phyloP scores from a whole-genome alignment of 768 basidiomycete species.

The Lactarius tabidus region DNA sequence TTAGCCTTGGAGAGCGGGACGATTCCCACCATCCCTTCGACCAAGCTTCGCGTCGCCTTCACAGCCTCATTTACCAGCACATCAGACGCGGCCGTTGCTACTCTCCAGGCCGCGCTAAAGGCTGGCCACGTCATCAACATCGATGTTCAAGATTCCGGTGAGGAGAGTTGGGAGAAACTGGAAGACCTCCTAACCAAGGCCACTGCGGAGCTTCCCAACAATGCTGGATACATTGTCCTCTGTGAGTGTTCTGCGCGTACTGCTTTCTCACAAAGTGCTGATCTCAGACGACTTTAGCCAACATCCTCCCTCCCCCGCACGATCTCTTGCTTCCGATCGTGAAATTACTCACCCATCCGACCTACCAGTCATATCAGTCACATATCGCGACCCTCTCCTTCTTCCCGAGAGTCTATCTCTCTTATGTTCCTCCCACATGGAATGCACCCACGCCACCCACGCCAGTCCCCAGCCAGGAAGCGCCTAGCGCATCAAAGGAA shows the following conservation, averaged over 20 bases:
- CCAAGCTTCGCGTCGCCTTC: conserved; percentile 46
- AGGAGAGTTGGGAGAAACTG: conserved; percentile 57
- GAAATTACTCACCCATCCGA: conserved; percentile 73
- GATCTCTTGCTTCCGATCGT: conserved; percentile 68
- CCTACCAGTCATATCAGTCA: conserved; percentile 67
- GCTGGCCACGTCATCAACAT: conserved; percentile 65
- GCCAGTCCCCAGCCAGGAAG: conserved; percentile 38
- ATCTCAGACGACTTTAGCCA: conserved; percentile 47
- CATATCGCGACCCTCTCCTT: conserved; percentile 71
- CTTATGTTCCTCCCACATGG: conserved; percentile 77
- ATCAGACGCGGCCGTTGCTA: conserved; percentile 48
- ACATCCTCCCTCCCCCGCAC: conserved; percentile 75
- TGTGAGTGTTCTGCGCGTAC: conserved; percentile 38
- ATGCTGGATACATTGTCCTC: conserved; percentile 54
- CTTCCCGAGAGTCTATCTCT: conserved; percentile 64
- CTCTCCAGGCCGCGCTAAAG: conserved; percentile 62
- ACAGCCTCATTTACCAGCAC: conserved; percentile 52
- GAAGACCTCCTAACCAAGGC: conserved; percentile 71
- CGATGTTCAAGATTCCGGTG: conserved; percentile 54
- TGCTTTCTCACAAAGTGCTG: conserved; percentile 1
- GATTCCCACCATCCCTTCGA: conserved; percentile 36
- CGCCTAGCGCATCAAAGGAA: conserved; percentile 37
- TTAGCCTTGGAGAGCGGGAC: conserved; percentile 51
- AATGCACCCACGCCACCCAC: conserved; percentile 50
- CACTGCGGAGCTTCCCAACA: conserved; percentile 34